A percentile compares a stretch with the other conserved stretches of the same genome.
Evolutionary conservation across 345 rosid genomes (phyloP).

Genomic region (Acer campestre): DNA sequence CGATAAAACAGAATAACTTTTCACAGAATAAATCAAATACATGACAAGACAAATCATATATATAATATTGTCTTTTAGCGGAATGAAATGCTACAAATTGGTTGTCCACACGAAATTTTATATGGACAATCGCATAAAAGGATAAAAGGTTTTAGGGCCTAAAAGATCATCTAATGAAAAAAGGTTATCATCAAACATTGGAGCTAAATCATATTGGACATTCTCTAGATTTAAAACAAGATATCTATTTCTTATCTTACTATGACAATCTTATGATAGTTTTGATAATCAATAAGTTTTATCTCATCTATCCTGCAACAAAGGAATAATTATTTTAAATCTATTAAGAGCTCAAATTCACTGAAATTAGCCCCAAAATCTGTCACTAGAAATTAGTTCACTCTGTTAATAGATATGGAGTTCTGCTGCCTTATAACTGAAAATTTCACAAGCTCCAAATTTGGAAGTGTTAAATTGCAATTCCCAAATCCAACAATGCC

Average conservation of each 20-base stretch:
- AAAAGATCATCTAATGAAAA: background rate
- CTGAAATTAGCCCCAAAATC: background rate
- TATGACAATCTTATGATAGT: background rate
- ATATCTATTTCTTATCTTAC: background rate
- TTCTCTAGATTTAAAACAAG: constrained; percentile 3
- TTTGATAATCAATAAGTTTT: background rate
- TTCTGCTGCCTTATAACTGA: background rate
- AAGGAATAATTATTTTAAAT: background rate
- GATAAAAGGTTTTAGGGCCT: background rate
- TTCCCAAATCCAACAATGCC: background rate
- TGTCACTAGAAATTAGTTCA: background rate
- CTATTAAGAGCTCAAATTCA: background rate
- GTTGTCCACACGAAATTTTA: background rate
- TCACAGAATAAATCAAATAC: background rate
- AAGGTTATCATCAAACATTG: background rate
- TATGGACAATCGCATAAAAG: background rate
- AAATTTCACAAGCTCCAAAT: constrained; percentile 3
- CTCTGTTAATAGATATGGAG: background rate
- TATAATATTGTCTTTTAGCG: too few species aligned
- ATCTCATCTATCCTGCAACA: background rate
- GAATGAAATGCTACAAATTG: too few species aligned
- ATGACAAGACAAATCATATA: too few species aligned
- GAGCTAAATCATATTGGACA: background rate
- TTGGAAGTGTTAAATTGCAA: background rate
- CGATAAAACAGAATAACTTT: background rate